phyloP scores from a whole-genome alignment of 306 rosid genomes.

The Crataegus laevigata region DNA sequence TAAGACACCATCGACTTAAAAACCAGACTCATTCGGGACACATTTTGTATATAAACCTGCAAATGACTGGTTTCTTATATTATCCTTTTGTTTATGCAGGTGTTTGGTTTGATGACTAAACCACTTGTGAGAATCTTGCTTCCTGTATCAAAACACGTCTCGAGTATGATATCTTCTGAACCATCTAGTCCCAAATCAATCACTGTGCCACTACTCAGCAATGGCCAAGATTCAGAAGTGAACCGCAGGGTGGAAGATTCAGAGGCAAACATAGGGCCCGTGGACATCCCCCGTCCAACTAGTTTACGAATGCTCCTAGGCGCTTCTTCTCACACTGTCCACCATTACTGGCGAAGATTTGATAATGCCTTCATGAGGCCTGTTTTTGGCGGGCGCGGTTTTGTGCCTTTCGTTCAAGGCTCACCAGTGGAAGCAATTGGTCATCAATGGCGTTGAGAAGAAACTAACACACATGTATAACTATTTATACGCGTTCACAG shows the following conservation, averaged over 20 bases:
- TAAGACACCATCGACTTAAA: slow-evolving; percentile 25
- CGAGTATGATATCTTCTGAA: slow-evolving; percentile 45
- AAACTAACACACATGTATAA: not conserved
- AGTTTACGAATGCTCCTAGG: slow-evolving; percentile 53
- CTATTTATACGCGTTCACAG: not conserved
- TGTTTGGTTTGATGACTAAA: slow-evolving; percentile 85
- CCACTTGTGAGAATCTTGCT: slow-evolving; percentile 81
- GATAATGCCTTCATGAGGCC: slow-evolving; percentile 90
- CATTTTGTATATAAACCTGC: not conserved
- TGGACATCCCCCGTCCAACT: slow-evolving; percentile 27
- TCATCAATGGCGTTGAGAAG: slow-evolving; percentile 37
- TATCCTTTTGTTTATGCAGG: slow-evolving; percentile 38
- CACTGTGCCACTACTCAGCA: slow-evolving; percentile 52
- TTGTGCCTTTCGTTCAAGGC: slow-evolving; percentile 75
- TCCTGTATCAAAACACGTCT: slow-evolving; percentile 46
- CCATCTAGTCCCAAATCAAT: slow-evolving; percentile 62
- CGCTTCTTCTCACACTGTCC: slow-evolving; percentile 54
- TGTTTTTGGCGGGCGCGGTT: slow-evolving; percentile 87
- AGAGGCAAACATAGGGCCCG: slow-evolving; percentile 24
- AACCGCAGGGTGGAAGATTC: slow-evolving; percentile 11
- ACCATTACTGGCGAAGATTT: slow-evolving; percentile 83
- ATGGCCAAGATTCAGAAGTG: slow-evolving; percentile 29
- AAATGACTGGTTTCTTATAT: not conserved
- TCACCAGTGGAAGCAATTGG: slow-evolving; percentile 59
- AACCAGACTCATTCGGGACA: not conserved